Evolutionary conservation across 202 grass and related monocot genomes (phyloP).

Genomic region (Eragrostis tef): DNA sequence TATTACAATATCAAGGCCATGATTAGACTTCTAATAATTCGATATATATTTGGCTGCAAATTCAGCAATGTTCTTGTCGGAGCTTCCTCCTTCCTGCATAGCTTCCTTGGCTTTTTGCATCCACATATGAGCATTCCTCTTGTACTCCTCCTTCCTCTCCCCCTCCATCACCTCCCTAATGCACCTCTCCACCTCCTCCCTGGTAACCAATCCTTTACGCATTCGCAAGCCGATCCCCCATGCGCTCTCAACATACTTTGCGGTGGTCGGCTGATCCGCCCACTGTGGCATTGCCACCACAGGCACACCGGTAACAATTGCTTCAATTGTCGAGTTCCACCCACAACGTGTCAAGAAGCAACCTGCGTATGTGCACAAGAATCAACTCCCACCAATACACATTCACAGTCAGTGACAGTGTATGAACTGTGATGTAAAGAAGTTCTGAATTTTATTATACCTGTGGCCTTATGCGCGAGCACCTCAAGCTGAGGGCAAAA

Average conservation of each 20-base stretch:
- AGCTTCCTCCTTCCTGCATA: constrained; percentile 47
- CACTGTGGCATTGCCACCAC: constrained; percentile 50
- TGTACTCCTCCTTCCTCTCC: constrained; percentile 41
- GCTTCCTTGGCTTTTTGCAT: constrained; percentile 42
- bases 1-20: no score
- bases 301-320: constrained; percentile 34
- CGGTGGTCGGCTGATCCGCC: constrained; percentile 43
- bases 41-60: constrained; percentile 48
- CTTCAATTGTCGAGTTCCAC: constrained; percentile 61
- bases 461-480: constrained; percentile 32
- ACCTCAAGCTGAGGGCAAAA: constrained; percentile 32
- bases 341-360: constrained; percentile 46
- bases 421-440: neutral
- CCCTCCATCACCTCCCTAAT: constrained; percentile 60
- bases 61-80: constrained; percentile 44
- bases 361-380: neutral
- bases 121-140: constrained; percentile 38
- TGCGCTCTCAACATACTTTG: constrained; percentile 42
- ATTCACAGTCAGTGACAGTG: neutral
- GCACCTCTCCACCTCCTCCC: constrained; percentile 55
- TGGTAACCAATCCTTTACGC: constrained; percentile 18
- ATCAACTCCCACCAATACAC: neutral
- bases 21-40: neutral
- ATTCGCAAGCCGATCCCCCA: constrained; percentile 47
- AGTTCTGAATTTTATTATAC: neutral